Evolutionary conservation across 805 yeast species (phyloP), one percentile per base, ranked within the genome.

Genomic region (Teunomyces barrocoloradensis): DNA sequence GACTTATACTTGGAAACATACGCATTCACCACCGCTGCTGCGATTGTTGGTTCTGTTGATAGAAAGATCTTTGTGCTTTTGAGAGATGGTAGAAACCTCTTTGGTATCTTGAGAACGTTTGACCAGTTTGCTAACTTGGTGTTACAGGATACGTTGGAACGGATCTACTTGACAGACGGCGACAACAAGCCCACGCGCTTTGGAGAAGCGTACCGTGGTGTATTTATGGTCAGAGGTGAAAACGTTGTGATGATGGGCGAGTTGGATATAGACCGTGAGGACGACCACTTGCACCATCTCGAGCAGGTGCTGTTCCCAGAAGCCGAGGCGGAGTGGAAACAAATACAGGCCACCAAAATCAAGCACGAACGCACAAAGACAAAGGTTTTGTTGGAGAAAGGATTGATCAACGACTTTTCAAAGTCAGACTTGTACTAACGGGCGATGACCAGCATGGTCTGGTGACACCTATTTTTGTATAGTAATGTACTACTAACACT

Each of bases 41-140:
- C 94, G n/a, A 80, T 87, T 38, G 89, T 87, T 25, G 92, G 94
- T 12, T 85, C 90, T 21, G 91, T 87, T 12, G 94, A 87, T 65
- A 78, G 89, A 60, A 81, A 84, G 60, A 87, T 94, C 28, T 85
- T 88, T 57, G 96, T 89, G 2, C 76, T 89, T 37, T 74, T 94
- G 54, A 84, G 96, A 60, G 98, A 92, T 65, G 98, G 98, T 33
- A 79, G 92, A 55, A 82, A 84, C 53, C 70, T 92, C 28, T 84
- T 88, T 61, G 99, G 99, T 13, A 87, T 91, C 20, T 74, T 94
- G 55, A 80, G 99, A 66, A 89, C 97, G 2, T 94, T 92, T 66
- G 99, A 94, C 70, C 97, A 92, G 67, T 94, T 85, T 65, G 91
- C 96, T 50, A 92, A 92, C 68, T 75, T 94, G 59, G 96, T 94